Percentiles rank a stretch among this genome's conserved stretches.
These are phyloP conservation scores for Porogramme epimiltina DNA, from an alignment of 1,284 basidiomycete genomes.

Conservation along the genomic window DNA sequence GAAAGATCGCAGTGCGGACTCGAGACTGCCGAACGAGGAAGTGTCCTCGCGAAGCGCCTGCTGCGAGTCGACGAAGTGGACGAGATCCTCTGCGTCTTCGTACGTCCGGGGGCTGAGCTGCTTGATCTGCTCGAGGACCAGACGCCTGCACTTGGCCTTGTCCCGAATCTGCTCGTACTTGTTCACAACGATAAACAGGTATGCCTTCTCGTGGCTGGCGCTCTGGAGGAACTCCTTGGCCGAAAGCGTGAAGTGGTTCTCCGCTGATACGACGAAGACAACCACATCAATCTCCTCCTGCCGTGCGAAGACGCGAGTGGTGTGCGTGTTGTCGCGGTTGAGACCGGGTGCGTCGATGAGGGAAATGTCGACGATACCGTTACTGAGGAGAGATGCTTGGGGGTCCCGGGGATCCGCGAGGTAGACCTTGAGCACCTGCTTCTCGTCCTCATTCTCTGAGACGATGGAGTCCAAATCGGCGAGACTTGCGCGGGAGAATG, in stretches of 20 bases:
- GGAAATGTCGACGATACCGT: conserved; percentile 96
- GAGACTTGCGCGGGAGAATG: conserved; percentile 74
- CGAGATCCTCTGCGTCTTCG: conserved; percentile 90
- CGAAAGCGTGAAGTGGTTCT: conserved; percentile 98
- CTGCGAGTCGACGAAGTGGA: conserved; percentile 97
- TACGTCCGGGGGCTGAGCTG: conserved; percentile 91
- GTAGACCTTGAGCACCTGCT: conserved; percentile 83
- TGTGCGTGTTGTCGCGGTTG: conserved; percentile 95
- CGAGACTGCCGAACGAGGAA: conserved; percentile 83
- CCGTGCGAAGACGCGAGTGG: conserved; percentile 93
- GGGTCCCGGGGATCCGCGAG: conserved; percentile 75
- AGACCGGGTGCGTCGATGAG: conserved; percentile 98
- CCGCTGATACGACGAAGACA: conserved; percentile 97
- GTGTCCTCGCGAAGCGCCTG: conserved; percentile 64
- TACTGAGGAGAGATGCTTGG: conserved; percentile 87
- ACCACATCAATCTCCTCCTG: conserved; percentile 99
- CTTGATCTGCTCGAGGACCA: conserved; percentile 94
- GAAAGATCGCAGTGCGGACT: conserved; percentile 92
- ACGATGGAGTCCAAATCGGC: conserved; percentile 82
- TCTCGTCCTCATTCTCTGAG: conserved; percentile 74
- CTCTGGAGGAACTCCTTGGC: conserved; percentile 94
- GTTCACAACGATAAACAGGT: conserved; percentile 99
- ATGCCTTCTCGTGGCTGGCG: conserved; percentile 96
- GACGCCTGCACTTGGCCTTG: conserved; percentile 90
- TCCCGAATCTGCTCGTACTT: conserved; percentile 96